Conservation (phyloP, 2,329 filamentous ascomycete genomes). For the Fusarium marasasianum region DNA sequence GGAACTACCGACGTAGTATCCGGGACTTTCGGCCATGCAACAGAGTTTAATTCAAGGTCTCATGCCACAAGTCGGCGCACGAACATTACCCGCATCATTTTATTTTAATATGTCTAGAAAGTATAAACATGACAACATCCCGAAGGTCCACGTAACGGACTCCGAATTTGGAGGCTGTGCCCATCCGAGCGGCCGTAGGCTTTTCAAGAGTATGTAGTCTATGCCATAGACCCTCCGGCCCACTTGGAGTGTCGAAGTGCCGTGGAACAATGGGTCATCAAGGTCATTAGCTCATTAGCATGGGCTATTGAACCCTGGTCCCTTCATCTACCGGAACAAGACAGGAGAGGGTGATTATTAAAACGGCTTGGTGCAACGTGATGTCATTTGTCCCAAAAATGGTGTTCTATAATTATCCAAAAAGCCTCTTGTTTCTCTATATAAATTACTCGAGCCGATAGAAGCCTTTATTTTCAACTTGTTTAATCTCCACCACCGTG, state of each 20-base stretch:
- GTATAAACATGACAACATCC: background rate
- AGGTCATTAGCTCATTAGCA: background rate
- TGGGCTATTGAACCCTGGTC: background rate
- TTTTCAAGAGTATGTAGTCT: background rate
- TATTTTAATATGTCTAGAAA: background rate
- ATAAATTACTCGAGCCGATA: background rate
- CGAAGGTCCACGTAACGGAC: background rate
- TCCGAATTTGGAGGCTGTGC: background rate
- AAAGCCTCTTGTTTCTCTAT: background rate
- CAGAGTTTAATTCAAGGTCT: conserved; percentile 16
- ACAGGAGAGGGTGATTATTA: background rate
- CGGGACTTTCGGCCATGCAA: background rate
- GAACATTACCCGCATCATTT: background rate
- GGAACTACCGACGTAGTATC: background rate
- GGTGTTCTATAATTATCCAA: background rate
- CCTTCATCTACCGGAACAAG: background rate
- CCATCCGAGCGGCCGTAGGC: background rate
- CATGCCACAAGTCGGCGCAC: background rate
- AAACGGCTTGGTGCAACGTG: background rate
- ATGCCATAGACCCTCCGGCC: background rate
- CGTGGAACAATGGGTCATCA: background rate
- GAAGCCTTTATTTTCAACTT: background rate
- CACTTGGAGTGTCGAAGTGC: background rate
- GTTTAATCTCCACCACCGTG: conserved; percentile 17
- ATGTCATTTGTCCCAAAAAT: background rate